These are phyloP conservation scores for Coemansia javaensis DNA, from an alignment of 192 early-diverging fungal genomes.

Conservation along the genomic window DNA sequence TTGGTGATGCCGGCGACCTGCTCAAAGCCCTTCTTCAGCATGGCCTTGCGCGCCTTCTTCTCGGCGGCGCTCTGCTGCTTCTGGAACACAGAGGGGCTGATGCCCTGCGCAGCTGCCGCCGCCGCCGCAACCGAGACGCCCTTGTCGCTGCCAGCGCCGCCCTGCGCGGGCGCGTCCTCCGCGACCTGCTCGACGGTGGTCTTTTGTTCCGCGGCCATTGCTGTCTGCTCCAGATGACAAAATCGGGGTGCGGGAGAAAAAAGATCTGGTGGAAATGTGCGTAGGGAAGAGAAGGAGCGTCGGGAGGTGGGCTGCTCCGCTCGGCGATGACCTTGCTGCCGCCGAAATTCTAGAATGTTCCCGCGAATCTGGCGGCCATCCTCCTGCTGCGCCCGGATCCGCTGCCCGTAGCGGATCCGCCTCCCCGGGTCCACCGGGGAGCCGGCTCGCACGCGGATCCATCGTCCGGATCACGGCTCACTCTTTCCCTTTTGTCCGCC, in stretches of 20 bases:
- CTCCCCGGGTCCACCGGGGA: too few species aligned
- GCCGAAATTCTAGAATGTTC: too few species aligned
- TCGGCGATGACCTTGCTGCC: too few species aligned
- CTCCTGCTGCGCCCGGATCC: too few species aligned
- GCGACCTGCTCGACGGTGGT: conserved; percentile 32
- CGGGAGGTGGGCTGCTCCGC: too few species aligned
- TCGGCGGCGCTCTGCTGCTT: conserved; percentile 75
- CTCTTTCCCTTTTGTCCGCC: too few species aligned
- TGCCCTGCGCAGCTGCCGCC: conserved; percentile 27
- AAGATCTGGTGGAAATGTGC: too few species aligned
- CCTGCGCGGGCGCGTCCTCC: conserved; percentile 33
- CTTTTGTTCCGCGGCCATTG: conserved; percentile 45
- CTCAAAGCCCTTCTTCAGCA: conserved; percentile 87
- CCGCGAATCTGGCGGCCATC: too few species aligned
- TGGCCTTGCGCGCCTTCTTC: conserved; percentile 96
- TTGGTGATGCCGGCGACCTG: conserved; percentile 79
- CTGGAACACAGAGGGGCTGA: conserved; percentile 18
- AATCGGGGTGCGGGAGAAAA: not conserved
- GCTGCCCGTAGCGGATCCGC: too few species aligned
- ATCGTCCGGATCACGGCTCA: too few species aligned
- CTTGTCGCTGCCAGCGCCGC: conserved; percentile 4
- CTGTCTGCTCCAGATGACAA: not conserved
- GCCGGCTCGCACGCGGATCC: too few species aligned
- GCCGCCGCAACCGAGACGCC: conserved; percentile 16
- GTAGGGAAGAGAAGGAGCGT: too few species aligned